Percentiles rank a stretch among this genome's conserved stretches.
phyloP scores from a whole-genome alignment of 1,139 yeast genomes.

The Magnusiomyces suaveolens region DNA sequence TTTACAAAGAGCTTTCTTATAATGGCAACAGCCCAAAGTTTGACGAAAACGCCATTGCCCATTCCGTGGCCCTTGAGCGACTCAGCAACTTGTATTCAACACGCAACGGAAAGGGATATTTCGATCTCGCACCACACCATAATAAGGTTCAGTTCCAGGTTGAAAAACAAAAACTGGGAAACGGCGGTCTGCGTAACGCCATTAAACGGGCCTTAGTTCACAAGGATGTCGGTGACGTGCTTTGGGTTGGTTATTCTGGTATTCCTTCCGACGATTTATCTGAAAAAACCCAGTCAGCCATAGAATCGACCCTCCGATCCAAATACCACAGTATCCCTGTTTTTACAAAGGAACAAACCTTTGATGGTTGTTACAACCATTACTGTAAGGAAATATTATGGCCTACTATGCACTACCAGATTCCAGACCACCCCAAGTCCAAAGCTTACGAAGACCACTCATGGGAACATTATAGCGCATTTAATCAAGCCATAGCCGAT shows the following conservation, averaged over 20 bases:
- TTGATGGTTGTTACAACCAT: conserved; percentile 81
- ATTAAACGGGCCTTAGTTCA: conserved; percentile 51
- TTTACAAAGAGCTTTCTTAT: neutral
- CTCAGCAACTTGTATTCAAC: neutral
- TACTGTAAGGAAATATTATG: conserved; percentile 90
- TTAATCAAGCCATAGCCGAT: conserved; percentile 77
- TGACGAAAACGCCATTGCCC: neutral
- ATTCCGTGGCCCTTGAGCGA: neutral
- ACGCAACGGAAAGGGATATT: neutral
- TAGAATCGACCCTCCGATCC: conserved; percentile 35
- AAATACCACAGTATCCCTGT: conserved; percentile 57
- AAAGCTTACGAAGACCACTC: conserved; percentile 94
- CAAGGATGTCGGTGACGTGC: conserved; percentile 40
- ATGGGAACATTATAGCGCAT: conserved; percentile 70
- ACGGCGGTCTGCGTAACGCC: conserved; percentile 83
- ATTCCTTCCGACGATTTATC: conserved; percentile 84
- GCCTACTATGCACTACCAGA: conserved; percentile 95
- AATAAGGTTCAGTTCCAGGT: conserved; percentile 70
- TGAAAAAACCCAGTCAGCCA: conserved; percentile 36
- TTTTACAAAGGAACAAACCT: conserved; percentile 63
- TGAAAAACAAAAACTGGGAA: conserved; percentile 63
- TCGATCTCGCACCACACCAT: conserved; percentile 37
- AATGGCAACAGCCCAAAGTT: neutral
- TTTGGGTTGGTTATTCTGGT: conserved; percentile 86
- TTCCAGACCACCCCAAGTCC: conserved; percentile 89